phyloP scores from a whole-genome alignment of 2,329 filamentous ascomycete genomes.

The Fusarium sp. region DNA sequence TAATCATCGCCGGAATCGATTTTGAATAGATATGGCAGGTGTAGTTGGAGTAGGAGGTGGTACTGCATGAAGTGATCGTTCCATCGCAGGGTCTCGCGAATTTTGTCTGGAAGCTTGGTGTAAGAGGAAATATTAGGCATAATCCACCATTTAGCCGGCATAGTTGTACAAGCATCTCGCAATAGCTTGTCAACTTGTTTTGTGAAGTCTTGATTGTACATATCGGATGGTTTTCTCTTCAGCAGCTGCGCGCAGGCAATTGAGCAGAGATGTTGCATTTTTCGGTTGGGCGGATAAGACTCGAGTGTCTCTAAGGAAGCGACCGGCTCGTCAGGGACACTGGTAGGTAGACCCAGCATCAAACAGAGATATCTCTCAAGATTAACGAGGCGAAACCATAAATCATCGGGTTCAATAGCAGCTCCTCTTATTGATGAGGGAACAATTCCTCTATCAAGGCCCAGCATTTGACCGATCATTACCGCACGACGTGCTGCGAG shows the following conservation, averaged over 20 bases:
- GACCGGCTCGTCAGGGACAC: conserved; percentile 56
- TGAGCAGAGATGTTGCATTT: conserved; percentile 60
- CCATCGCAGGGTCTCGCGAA: conserved; percentile 51
- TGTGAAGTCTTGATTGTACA: conserved; percentile 50
- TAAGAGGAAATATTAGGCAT: conserved; percentile 43
- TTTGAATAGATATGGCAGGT: conserved; percentile 66
- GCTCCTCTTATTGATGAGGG: conserved; percentile 19
- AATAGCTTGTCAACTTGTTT: conserved; percentile 63
- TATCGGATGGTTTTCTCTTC: conserved; percentile 57
- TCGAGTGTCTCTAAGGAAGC: conserved; percentile 48
- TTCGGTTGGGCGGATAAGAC: conserved; percentile 55
- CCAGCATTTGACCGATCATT: conserved; percentile 59
- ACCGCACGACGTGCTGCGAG: conserved; percentile 60
- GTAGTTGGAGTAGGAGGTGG: conserved; percentile 64
- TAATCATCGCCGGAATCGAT: conserved; percentile 53
- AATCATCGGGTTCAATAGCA: conserved; percentile 50
- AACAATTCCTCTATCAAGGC: conserved; percentile 48
- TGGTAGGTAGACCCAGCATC: conserved; percentile 61
- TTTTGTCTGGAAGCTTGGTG: conserved; percentile 29
- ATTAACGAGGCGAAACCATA: conserved; percentile 62
- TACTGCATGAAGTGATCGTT: conserved; percentile 65
- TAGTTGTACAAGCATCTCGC: conserved; percentile 55
- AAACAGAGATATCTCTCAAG: conserved; percentile 63
- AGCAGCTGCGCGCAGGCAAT: conserved; percentile 60
- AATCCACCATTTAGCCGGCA: conserved; percentile 65